Percentiles rank a stretch among this genome's conserved stretches.
Evolutionary conservation across 257 asterid genomes (phyloP).

Genomic region (Nyctanthes arbortristis): DNA sequence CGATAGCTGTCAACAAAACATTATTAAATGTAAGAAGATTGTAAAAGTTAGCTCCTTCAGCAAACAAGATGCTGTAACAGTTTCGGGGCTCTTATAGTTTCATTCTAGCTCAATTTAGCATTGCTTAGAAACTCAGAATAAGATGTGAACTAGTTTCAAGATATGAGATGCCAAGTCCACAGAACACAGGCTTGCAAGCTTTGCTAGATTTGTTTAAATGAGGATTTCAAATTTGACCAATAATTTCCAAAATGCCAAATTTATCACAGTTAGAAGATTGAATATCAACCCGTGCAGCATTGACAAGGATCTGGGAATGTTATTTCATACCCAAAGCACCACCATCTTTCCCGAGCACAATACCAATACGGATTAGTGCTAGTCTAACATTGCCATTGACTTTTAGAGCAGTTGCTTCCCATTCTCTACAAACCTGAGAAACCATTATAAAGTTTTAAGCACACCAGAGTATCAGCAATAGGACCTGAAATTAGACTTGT

Average conservation of each 20-base stretch:
- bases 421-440: conserved; percentile 90
- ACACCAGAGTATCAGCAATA: neutral
- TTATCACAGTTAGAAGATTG: neutral
- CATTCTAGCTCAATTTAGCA: neutral
- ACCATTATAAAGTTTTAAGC: conserved; percentile 15
- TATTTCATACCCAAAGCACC: conserved; percentile 78
- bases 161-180: neutral
- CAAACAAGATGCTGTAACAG: neutral
- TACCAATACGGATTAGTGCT: conserved; percentile 77
- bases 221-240: neutral
- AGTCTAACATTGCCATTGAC: conserved; percentile 74
- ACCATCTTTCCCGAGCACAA: conserved; percentile 96
- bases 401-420: conserved; percentile 84
- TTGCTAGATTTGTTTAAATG: neutral
- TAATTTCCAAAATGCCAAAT: neutral
- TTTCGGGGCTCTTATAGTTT: neutral
- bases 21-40: neutral
- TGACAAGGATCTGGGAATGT: neutral
- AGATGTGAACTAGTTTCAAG: neutral
- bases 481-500: neutral
- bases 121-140: neutral
- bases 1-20: neutral
- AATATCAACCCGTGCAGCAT: neutral
- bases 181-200: neutral
- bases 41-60: neutral